Percentiles rank a stretch among this genome's conserved stretches.
Evolutionary conservation across 148 eudicot species (phyloP).

Genomic region (Persicaria maculosa): DNA sequence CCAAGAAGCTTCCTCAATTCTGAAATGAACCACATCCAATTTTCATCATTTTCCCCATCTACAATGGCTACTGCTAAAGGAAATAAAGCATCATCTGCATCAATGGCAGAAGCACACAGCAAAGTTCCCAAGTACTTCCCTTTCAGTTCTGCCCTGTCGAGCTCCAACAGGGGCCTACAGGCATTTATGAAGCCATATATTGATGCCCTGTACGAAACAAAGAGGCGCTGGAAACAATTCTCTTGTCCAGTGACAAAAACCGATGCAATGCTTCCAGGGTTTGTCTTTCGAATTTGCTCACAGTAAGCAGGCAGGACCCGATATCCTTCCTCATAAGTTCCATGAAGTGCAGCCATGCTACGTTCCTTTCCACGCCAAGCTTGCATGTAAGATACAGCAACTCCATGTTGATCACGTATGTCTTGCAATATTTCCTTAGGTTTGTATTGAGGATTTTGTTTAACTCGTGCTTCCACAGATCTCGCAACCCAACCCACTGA

Average conservation of each 20-base stretch:
- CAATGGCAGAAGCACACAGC: slow-evolving; percentile 87
- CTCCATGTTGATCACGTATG: slow-evolving; percentile 91
- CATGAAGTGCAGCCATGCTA: slow-evolving; percentile 96
- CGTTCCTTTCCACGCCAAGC: slow-evolving; percentile 99
- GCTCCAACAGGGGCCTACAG: slow-evolving; percentile 90
- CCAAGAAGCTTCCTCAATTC: slow-evolving; percentile 92
- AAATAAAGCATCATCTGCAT: slow-evolving; percentile 77
- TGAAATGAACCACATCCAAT: slow-evolving; percentile 99
- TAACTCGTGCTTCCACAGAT: slow-evolving; percentile 74
- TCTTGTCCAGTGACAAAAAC: slow-evolving; percentile 75
- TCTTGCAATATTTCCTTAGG: slow-evolving; percentile 97
- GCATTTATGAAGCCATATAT: slow-evolving; percentile 87
- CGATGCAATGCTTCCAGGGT: slow-evolving; percentile 88
- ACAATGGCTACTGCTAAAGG: slow-evolving; percentile 88
- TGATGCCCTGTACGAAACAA: slow-evolving; percentile 77
- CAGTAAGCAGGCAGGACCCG: slow-evolving; percentile 87
- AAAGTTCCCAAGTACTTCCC: slow-evolving; percentile 84
- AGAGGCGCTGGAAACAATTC: slow-evolving; percentile 80
- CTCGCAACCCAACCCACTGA: slow-evolving; percentile 99
- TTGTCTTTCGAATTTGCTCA: slow-evolving; percentile 77
- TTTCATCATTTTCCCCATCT: slow-evolving; percentile 83
- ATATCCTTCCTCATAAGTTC: slow-evolving; percentile 92
- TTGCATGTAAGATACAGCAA: slow-evolving; percentile 97
- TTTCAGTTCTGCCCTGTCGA: slow-evolving; percentile 73
- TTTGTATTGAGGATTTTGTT: slow-evolving; percentile 86